A percentile compares a stretch with the other conserved stretches of the same genome.
phyloP scores from a whole-genome alignment of 345 rosid genomes.

The Leavenworthia alabamica region DNA sequence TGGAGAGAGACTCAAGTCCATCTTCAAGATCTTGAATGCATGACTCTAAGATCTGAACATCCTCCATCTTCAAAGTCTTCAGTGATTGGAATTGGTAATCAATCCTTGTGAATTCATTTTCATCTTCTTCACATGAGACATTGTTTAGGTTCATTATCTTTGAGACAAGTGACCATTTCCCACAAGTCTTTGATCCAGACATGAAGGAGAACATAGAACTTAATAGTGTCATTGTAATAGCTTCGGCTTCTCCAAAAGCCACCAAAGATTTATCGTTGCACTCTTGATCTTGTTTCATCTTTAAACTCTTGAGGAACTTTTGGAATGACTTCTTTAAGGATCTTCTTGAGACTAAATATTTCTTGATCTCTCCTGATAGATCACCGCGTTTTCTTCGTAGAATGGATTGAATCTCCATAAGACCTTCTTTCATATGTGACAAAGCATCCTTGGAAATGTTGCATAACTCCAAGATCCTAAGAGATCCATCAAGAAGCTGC shows the following conservation, averaged over 20 bases:
- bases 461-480: constrained; percentile 26
- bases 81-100: constrained; percentile 15
- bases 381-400: constrained; percentile 15
- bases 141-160: constrained; percentile 7
- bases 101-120: constrained; percentile 11
- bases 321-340: constrained; percentile 10
- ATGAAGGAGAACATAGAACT: constrained; percentile 26
- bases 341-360: constrained; percentile 20
- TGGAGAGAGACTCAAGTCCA: constrained; percentile 27
- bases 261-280: neutral
- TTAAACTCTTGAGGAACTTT: constrained; percentile 9
- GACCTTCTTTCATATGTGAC: constrained; percentile 21
- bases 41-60: constrained; percentile 28
- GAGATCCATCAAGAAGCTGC: constrained; percentile 32
- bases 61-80: neutral
- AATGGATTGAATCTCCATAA: constrained; percentile 26
- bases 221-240: constrained; percentile 7
- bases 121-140: neutral
- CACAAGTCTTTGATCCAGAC: constrained; percentile 4
- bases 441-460: constrained; percentile 29
- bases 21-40: constrained; percentile 36
- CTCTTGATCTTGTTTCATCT: neutral
- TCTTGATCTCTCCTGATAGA: constrained; percentile 6
- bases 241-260: constrained; percentile 25
- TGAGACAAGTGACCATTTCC: constrained; percentile 7